Evolutionary conservation across 2,329 filamentous ascomycete genomes (phyloP).

Genomic region (Sporothrix euskadiensis): DNA sequence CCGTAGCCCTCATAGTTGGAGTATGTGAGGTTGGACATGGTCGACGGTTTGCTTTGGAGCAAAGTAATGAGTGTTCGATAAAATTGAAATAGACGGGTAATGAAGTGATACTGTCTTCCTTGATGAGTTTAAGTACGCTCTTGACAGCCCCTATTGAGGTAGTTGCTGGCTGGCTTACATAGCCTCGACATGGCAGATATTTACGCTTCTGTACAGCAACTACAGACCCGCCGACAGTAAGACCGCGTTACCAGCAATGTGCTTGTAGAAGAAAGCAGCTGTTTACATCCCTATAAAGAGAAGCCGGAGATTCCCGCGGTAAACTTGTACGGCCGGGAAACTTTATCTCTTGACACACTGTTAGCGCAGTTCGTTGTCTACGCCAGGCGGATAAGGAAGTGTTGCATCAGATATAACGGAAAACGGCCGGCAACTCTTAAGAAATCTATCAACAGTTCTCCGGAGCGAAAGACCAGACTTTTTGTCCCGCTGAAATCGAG

Average conservation of each 20-base stretch:
- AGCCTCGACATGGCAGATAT: background rate
- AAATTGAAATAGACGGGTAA: no score
- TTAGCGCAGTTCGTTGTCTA: background rate
- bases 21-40: constrained; percentile 63
- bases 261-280: no score
- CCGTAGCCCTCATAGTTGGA: constrained; percentile 41
- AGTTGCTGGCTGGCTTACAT: no score
- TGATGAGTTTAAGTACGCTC: background rate
- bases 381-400: no score
- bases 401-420: no score
- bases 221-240: no score
- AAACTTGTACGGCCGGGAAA: background rate
- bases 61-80: no score
- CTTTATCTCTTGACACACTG: background rate
- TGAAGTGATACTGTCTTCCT: no score
- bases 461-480: background rate
- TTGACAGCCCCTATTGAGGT: no score
- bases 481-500: background rate
- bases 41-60: constrained; percentile 42
- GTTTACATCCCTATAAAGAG: no score
- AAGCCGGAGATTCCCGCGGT: background rate
- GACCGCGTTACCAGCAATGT: no score
- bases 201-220: background rate
- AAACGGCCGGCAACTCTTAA: background rate
- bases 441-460: background rate